phyloP scores from a whole-genome alignment of 305 asterid genomes.

The Fraxinus angustifolia region DNA sequence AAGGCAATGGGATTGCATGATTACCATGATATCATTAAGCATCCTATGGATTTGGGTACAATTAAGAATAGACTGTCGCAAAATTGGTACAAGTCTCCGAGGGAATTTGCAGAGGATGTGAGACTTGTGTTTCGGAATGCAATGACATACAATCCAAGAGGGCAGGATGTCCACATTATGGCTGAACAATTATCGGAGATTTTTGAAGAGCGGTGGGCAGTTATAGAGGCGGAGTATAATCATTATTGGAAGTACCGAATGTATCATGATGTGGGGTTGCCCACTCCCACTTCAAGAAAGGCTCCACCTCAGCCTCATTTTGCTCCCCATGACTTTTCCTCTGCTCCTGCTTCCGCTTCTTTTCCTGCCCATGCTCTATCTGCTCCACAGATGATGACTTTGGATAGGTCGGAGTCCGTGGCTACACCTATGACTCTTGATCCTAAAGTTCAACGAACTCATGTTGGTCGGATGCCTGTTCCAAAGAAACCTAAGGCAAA shows the following conservation, averaged over 20 bases:
- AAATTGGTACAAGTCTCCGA: conserved; percentile 54
- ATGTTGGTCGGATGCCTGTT: conserved; percentile 44
- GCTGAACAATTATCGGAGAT: conserved; percentile 51
- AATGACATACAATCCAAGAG: conserved; percentile 74
- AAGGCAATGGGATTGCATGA: conserved; percentile 52
- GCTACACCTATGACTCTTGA: conserved; percentile 29
- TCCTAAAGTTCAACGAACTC: conserved; percentile 35
- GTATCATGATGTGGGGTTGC: conserved; percentile 42
- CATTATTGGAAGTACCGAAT: conserved; percentile 43
- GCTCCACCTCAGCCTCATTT: conserved; percentile 34
- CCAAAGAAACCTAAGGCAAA: conserved; percentile 79
- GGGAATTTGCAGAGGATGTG: conserved; percentile 69
- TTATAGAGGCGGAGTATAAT: conserved; percentile 52
- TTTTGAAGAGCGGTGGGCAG: conserved; percentile 67
- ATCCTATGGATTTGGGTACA: conserved; percentile 76
- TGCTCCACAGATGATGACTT: conserved; percentile 21
- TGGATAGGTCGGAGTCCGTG: conserved; percentile 37
- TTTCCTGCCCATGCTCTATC: conserved; percentile 17
- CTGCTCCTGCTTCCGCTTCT: conserved; percentile 22
- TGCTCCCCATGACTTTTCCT: conserved; percentile 24
- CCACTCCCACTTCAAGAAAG: conserved; percentile 49
- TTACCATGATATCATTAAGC: conserved; percentile 56
- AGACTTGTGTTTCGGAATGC: conserved; percentile 72
- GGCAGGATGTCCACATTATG: conserved; percentile 72
- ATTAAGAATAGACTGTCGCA: conserved; percentile 48